Evolutionary conservation across 768 basidiomycete species (phyloP), one percentile per base, ranked within the genome.

Genomic region (Boletus tylopilopsis): DNA sequence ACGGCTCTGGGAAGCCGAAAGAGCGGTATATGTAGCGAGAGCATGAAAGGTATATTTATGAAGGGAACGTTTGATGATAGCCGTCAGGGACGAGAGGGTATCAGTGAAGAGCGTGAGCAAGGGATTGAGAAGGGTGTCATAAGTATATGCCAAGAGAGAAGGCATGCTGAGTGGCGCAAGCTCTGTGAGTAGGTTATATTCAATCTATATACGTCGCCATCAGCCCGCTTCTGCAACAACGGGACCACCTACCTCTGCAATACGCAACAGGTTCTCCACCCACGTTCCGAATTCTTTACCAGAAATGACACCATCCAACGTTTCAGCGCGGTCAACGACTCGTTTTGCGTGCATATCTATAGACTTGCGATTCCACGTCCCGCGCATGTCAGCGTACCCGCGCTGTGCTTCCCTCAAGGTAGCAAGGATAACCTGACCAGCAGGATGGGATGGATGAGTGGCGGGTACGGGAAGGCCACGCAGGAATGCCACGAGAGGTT

Each of bases 341-440:
- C 86, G 73, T 57, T 84, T 84, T 3, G 80, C 86, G 55, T 84
- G 82, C 7, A 73, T 73, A 59, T 92, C 90, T 19, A 91, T 64
- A 45, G 87, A 86, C 59, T 85, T 89, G 53, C 77, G 77, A 35
- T 74, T 76, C 90, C 90, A 92, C 12, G 72, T 75, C 11, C 89
- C 88, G 23, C 90, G 78, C 88, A 92, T 92, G 56, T 91, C 89
- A 0, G 87, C 90, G 53, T 88, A 91, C 1, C 90, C 90, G 47
- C 76, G 76, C 66, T 90, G 88, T 6, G 88, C 87, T 18, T 92
- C 90, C 59, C 76, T 81, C 8, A 93, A 65, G 2, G 85, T 83
- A 3, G 76, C 60, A 19, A 81, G 69, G 37, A 91, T 90, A 4
- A 73, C 71, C 5, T 73, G 74, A 0, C 87, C 79, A 7, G 87